A percentile compares a stretch with the other conserved stretches of the same genome.
Evolutionary conservation across 768 basidiomycete species (phyloP).

Genomic region (Boletus barrowsii): DNA sequence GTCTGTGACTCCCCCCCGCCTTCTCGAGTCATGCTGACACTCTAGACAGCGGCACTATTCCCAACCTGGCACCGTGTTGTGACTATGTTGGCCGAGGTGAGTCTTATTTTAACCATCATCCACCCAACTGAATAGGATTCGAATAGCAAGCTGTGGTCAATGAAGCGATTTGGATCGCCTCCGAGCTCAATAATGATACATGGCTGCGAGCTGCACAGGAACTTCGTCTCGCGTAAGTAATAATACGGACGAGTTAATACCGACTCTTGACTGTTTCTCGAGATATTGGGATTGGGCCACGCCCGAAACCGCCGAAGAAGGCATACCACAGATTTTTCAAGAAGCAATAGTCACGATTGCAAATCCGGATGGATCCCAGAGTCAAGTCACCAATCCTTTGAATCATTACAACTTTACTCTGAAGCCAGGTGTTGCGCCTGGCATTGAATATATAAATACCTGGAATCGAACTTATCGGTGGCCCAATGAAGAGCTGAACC

Average conservation of each 20-base stretch:
- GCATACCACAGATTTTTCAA: slow-evolving; percentile 6
- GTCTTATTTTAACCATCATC: background rate
- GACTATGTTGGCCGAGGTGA: slow-evolving; percentile 12
- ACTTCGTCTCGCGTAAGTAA: slow-evolving; percentile 18
- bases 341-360: background rate
- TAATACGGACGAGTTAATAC: too few relatives aligned
- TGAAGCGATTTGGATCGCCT: slow-evolving; percentile 14
- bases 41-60: slow-evolving; percentile 15
- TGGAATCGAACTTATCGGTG: slow-evolving; percentile 18
- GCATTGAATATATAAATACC: slow-evolving; percentile 1
- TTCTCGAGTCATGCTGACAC: background rate
- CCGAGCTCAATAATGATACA: background rate
- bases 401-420: slow-evolving; percentile 9
- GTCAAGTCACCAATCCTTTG: slow-evolving; percentile 7
- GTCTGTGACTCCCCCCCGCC: background rate
- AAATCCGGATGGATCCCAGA: background rate
- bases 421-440: background rate
- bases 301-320: background rate
- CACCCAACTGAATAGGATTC: too few relatives aligned
- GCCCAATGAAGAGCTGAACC: background rate
- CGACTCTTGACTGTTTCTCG: too few relatives aligned
- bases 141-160: slow-evolving; percentile 18
- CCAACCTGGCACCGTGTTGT: slow-evolving; percentile 15
- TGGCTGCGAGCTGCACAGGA: slow-evolving; percentile 13
- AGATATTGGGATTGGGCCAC: slow-evolving; percentile 23